Percentiles rank a stretch among this genome's conserved stretches.
phyloP scores from a whole-genome alignment of 2,329 filamentous ascomycete genomes.

The Ramularia collo-cygni region DNA sequence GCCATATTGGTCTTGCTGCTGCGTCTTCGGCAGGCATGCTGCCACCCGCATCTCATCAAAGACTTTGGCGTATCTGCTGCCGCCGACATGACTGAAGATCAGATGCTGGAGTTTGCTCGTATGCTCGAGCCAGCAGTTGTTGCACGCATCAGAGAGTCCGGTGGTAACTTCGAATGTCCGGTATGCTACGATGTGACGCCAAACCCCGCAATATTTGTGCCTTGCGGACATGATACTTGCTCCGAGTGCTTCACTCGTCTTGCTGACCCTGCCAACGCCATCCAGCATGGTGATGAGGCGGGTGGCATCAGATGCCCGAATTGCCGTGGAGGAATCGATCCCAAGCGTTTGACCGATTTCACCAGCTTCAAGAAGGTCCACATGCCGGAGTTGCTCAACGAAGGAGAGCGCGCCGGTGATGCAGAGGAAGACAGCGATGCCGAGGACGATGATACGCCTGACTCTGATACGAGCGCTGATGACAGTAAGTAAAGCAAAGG shows the following conservation, averaged over 20 bases:
- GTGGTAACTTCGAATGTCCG: slow-evolving; percentile 65
- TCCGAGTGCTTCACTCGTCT: slow-evolving; percentile 67
- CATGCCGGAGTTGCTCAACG: slow-evolving; percentile 48
- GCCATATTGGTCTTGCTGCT: slow-evolving; percentile 73
- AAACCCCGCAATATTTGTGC: slow-evolving; percentile 71
- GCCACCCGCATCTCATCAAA: slow-evolving; percentile 65
- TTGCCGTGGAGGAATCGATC: slow-evolving; percentile 62
- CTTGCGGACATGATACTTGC: slow-evolving; percentile 78
- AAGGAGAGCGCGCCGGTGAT: slow-evolving; percentile 24
- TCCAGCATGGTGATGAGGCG: slow-evolving; percentile 55
- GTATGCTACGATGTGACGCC: slow-evolving; percentile 71
- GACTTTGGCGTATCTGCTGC: slow-evolving; percentile 53
- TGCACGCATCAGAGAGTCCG: slow-evolving; percentile 53
- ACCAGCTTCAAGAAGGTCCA: slow-evolving; percentile 67
- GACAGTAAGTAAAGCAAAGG: no score
- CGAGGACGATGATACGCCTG: slow-evolving; percentile 36
- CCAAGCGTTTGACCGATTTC: slow-evolving; percentile 66
- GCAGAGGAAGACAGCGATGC: slow-evolving; percentile 34
- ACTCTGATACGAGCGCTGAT: slow-evolving; percentile 41
- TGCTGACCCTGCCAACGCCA: slow-evolving; percentile 52
- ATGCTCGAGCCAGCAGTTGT: slow-evolving; percentile 55
- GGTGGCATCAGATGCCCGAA: slow-evolving; percentile 61
- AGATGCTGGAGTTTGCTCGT: slow-evolving; percentile 58
- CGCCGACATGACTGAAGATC: slow-evolving; percentile 45
- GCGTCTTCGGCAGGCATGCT: slow-evolving; percentile 73